Conservation (phyloP, 352 stramenopile species). For the Globisporangium orthogonon region DNA sequence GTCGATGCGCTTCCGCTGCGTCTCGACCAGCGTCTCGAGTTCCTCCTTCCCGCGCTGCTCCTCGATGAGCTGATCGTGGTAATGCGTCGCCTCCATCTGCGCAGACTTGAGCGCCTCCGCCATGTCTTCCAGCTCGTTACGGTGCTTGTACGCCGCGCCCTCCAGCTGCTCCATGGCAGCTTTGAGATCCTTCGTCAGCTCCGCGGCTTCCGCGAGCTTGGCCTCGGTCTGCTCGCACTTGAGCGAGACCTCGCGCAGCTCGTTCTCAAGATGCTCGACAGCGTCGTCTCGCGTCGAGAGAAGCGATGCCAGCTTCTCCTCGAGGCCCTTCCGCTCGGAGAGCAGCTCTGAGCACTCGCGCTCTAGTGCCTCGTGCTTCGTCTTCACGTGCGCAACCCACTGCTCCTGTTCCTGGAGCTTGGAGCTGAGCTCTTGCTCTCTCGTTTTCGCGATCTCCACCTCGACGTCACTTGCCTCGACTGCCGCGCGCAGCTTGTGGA, state of each 20-base stretch:
- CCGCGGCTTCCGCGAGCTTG: constrained; percentile 6
- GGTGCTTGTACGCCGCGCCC: constrained; percentile 36
- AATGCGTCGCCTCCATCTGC: constrained; percentile 44
- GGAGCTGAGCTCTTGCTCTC: constrained; percentile 20
- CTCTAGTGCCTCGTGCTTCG: constrained; percentile 24
- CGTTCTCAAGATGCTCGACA: constrained; percentile 23
- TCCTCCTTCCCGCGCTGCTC: constrained; percentile 33
- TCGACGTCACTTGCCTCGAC: constrained; percentile 32
- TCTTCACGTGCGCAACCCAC: constrained; percentile 6
- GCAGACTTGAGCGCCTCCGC: constrained; percentile 44
- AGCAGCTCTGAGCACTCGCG: constrained; percentile 25
- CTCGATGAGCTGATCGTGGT: constrained; percentile 41
- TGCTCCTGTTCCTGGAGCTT: constrained; percentile 21
- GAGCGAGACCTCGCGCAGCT: constrained; percentile 21
- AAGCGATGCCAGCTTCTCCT: constrained; percentile 23
- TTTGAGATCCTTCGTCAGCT: constrained; percentile 32
- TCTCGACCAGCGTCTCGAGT: constrained; percentile 36
- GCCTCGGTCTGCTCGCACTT: constrained; percentile 23
- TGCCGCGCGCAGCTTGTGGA: constrained; percentile 32
- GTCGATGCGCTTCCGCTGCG: constrained; percentile 57
- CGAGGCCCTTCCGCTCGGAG: constrained; percentile 16
- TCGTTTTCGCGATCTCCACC: constrained; percentile 21
- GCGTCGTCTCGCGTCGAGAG: constrained; percentile 16
- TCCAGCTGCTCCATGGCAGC: constrained; percentile 42
- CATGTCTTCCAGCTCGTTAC: constrained; percentile 42